A percentile compares a stretch with the other conserved stretches of the same genome.
These are phyloP conservation scores for Penicillium macrosclerotiorum DNA, from an alignment of 495 filamentous ascomycete species.

Conservation along the genomic window DNA sequence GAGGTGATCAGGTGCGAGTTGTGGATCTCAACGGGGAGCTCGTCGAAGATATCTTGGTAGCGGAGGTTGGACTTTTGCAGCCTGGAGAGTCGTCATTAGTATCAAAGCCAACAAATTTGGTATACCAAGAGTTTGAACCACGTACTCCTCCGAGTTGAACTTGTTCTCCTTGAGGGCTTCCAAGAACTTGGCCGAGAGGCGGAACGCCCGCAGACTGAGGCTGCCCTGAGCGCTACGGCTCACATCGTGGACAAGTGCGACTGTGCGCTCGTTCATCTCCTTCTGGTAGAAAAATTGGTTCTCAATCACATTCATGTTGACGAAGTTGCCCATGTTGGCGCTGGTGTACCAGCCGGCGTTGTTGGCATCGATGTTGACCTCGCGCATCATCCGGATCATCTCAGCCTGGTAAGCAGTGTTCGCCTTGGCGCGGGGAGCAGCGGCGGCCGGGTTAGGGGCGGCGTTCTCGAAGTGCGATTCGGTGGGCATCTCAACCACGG, in stretches of 20 bases:
- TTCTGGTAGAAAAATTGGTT: constrained; percentile 98
- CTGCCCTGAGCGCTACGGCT: constrained; percentile 90
- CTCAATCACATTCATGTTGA: constrained; percentile 92
- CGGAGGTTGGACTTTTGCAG: constrained; percentile 88
- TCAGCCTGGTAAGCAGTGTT: constrained; percentile 89
- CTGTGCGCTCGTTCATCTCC: constrained; percentile 84
- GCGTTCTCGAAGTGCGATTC: constrained; percentile 80
- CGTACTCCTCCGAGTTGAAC: constrained; percentile 92
- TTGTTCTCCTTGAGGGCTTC: constrained; percentile 91
- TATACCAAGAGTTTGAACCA: constrained; percentile 1
- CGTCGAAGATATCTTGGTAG: constrained; percentile 90
- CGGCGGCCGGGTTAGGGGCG: constrained; percentile 73
- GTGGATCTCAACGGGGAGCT: constrained; percentile 89
- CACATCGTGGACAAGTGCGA: constrained; percentile 94
- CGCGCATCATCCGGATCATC: constrained; percentile 93
- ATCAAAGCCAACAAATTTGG: not conserved
- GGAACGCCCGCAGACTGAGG: constrained; percentile 86
- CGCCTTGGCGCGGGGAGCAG: constrained; percentile 86
- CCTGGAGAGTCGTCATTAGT: constrained; percentile 43
- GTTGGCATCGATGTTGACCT: constrained; percentile 98
- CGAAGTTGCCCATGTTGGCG: constrained; percentile 97
- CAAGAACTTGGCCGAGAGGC: constrained; percentile 85
- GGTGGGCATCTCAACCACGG: constrained; percentile 70
- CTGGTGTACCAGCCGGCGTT: constrained; percentile 98
- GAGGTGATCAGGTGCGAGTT: constrained; percentile 96